Evolutionary conservation across 257 asterid species (phyloP), one percentile per base, ranked within the genome.

Genomic region (Echites panduratus): DNA sequence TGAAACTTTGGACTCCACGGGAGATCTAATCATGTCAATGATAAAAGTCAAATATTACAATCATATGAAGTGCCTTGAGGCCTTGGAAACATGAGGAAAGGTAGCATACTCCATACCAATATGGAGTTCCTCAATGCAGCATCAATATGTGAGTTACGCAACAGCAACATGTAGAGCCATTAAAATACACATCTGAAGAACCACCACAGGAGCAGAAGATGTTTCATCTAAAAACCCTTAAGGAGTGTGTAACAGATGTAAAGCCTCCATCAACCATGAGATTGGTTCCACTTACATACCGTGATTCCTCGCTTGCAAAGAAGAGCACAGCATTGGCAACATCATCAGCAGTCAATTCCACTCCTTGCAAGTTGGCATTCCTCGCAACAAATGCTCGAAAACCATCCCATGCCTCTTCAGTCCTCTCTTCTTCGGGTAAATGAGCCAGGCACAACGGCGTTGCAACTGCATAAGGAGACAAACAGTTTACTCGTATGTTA

Each of bases 241-340:
- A 83, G 41, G 84, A 53, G 79, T 94, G 98, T 76, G 90, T 86
- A 0, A 87, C 65, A 47, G 83, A 75, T 4, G 96, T 77, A 84
- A 90, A 88, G 6, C 98, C 98, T 27, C 99, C 99, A 76, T 95
- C 99, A 11, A 95, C 88, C 94, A 89, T 82, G 35, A 95, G 87
- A 80, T 92, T 92, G n/a, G 62, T 74, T 62, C 99, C 98, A 54
- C 98, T 95, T 14, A 90, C 74, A 49, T 90, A 95, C 85, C 87
- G 89, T 0, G 98, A 84, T 77, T 95, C 99, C 7, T 95, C 98
- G 27, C 96, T 89, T 0, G 96, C 97, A 76, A 95, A 81, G 87
- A 95, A 95, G 41, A 92, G 64, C 52, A 85, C 97, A 0, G 97
- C 89, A 74, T 89, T 86, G 0, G 98, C 98, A 6, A 95, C 96